Evolutionary conservation across 108 stramenopile genomes (phyloP).

Genomic region (Chaetoceros tenuissimus): DNA sequence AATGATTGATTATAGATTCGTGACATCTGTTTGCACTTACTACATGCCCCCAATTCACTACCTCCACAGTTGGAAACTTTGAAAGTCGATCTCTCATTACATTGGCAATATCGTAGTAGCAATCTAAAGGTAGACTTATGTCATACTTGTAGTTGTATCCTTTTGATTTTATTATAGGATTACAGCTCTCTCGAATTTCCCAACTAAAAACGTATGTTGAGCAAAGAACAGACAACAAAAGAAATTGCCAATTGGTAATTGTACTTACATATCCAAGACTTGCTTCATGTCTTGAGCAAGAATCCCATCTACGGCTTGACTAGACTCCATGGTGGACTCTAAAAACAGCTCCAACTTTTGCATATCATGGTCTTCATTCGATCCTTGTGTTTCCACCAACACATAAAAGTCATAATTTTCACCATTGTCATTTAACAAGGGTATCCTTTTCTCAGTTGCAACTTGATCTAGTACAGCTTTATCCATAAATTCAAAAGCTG

Average conservation of each 20-base stretch:
- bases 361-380: conserved; percentile 63
- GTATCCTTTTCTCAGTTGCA: conserved; percentile 3
- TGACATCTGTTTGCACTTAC: conserved; percentile 12
- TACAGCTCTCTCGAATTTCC: conserved; percentile 69
- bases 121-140: conserved; percentile 69
- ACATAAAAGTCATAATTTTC: conserved; percentile 44
- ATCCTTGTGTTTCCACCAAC: conserved; percentile 89
- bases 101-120: conserved; percentile 58
- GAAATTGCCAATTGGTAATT: conserved; percentile 27
- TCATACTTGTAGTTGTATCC: conserved; percentile 94
- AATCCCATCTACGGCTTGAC: conserved; percentile 62
- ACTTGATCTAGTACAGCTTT: conserved; percentile 31
- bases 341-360: conserved; percentile 81
- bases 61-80: background rate
- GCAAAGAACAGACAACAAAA: conserved; percentile 8
- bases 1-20: too few relatives aligned
- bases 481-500: conserved; percentile 93
- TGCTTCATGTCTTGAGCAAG: conserved; percentile 77
- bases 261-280: conserved; percentile 24
- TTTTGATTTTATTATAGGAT: conserved; percentile 32
- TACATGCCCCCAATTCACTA: conserved; percentile 46
- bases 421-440: conserved; percentile 3
- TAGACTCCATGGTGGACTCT: conserved; percentile 38
- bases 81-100: conserved; percentile 38
- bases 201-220: conserved; percentile 45